Base-by-base conservation (phyloP, 805 yeast species). In the Pichia pseudocactophila region DNA sequence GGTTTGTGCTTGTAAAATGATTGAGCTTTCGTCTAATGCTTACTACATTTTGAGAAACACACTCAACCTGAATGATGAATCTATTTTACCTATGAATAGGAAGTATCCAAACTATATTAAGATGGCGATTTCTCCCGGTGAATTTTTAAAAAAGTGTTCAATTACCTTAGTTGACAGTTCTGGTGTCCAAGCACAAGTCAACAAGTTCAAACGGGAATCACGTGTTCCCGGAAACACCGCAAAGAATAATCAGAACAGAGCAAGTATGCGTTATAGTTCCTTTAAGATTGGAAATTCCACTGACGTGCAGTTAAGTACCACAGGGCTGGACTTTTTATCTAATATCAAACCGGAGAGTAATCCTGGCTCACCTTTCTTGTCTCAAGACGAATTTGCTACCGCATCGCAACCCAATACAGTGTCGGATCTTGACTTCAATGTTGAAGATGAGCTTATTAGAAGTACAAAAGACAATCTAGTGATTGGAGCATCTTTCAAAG, bases 401-500 rank as follows among this genome's bases (percentile, higher is more conserved):
- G 47, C 51, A 30, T 39, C 50, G 13, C 50, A 43, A 22, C 40
- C 35, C 16, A 37, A 30, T 13, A 37, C 16, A 5, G 20, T 28
- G 16, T 16, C 15, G 15, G 48, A 37, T 17, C 39, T 31, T 26
- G 47, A 38, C 16, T 52, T 50, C 36, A 43, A 53, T 34, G 48
- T 51, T 27, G 63, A 58, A 40, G 52, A 57, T 15, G 87, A 82
- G 52, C 60, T 80, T 16, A 56, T 76, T 36, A 66, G 72, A 36
- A 34, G 39, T 16, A 78, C 74, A 50, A 55, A 65, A 4, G 70
- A 70, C 31, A 77, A 76, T 2, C 69, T 68, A 39, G 57, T 82
- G 18, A 56, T 80, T 36, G 90, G 89, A 12, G 82, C 84, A 2
- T 80, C 89, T 0, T 80, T 82, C 57, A 73, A 77, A 49, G 83